Percentiles rank a stretch among this genome's conserved stretches.
phyloP scores from a whole-genome alignment of 345 rosid genomes.

The Brassica incana region DNA sequence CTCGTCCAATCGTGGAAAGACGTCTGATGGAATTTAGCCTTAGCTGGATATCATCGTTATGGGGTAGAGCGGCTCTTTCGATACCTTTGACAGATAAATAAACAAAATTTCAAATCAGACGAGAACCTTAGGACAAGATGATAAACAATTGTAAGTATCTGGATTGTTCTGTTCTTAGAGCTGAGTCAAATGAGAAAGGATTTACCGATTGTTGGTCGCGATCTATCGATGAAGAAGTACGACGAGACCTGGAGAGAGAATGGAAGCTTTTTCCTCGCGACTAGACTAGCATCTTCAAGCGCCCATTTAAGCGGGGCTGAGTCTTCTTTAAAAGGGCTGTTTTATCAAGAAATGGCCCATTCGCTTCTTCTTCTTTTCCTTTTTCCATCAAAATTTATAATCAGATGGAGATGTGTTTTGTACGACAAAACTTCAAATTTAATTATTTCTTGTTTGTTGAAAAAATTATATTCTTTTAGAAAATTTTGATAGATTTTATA shows the following conservation, averaged over 20 bases:
- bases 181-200: background rate
- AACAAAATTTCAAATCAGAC: background rate
- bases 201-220: constrained; percentile 34
- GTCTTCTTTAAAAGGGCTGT: background rate
- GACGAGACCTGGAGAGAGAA: constrained; percentile 14
- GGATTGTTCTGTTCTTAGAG: background rate
- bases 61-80: constrained; percentile 75
- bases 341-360: background rate
- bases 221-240: constrained; percentile 29
- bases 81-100: background rate
- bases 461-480: too few species aligned
- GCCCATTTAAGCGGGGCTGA: constrained; percentile 2
- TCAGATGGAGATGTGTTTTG: background rate
- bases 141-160: background rate
- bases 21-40: constrained; percentile 67
- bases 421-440: background rate
- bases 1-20: constrained; percentile 69
- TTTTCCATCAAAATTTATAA: too few species aligned
- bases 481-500: too few species aligned
- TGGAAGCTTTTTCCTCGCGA: constrained; percentile 3
- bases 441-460: too few species aligned
- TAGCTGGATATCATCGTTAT: constrained; percentile 82
- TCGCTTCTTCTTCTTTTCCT: background rate
- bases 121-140: background rate
- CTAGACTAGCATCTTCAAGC: constrained; percentile 6